Base-by-base conservation (phyloP, 2,329 filamentous ascomycete species). In the Phyllosticta citrichinensis region DNA sequence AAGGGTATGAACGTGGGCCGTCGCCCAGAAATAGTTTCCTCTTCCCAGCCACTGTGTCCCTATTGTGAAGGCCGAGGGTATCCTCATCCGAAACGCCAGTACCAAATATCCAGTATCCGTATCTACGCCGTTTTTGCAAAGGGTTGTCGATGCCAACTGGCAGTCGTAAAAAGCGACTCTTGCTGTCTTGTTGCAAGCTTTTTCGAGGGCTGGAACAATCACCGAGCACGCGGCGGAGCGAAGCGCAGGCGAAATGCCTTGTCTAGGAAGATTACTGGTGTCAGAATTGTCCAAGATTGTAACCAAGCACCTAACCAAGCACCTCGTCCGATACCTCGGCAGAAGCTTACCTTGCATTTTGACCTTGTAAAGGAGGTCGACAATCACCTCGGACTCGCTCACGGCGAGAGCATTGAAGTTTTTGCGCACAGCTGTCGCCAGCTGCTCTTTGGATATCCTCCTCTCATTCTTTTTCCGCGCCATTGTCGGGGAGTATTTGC, bases 361-460 rank as follows among this genome's bases (percentile, higher is more conserved):
- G 30, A 89, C 81, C 69, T 85, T 88, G 78, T 90, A 89, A 63
- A 91, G 79, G 70, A 91, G 84, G 65, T 89, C 87, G 61, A 92
- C 87, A 62, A 94, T 87, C 65, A 91, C 86, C 67, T 94, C 89
- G 70, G 87, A 91, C 76, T 95, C 90, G 65, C 86, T 87, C 51
- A 93, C 83, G 17, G 87, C 87, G 65, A 89, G 80, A 35, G 84
- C 85, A 70, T 94, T 94, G 76, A 94, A 94, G 74, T 94, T 88
- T 72, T 91, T 92, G 65, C 89, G 81, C 56, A 92, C 87, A 1
- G 83, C 81, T 65, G 85, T 80, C 9, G 87, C 87, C 60, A 95
- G 78, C 65, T 88, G 82, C 47, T 90, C 86, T 70, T 88, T 88
- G 68, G 82, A 83, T 70, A 91, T 85, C 60, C 87, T 80, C 58